Evolutionary conservation across 2,329 filamentous ascomycete genomes (phyloP), one percentile per base, ranked within the genome.

Genomic region (Bimuria novae-zelandiae): DNA sequence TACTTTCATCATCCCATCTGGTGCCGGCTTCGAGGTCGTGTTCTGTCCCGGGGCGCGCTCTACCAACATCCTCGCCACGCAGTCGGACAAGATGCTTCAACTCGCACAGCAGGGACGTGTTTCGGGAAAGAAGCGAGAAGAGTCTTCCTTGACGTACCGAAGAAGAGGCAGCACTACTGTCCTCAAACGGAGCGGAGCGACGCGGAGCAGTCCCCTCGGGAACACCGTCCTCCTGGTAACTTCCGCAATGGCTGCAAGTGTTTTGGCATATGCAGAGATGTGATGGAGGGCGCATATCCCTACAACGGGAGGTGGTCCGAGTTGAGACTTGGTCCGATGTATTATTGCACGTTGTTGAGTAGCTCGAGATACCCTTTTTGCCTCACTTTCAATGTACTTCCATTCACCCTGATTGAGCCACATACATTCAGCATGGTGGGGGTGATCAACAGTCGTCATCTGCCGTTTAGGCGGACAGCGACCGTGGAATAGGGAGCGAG

Each of bases 21-120:
- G 90, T 16, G 89, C 87, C 19, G 89, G 89, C 0, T 94, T 89
- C 79, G 85, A 92, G 70, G 81, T 94, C 12, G 81, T 89, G 8
- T 90, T 94, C 71, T 94, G 90, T 70, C 90, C 90, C 12, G 78
- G 78, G 16, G 79, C 76, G 14, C 73, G 78, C 47, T 80, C 77
- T 33, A 81, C 79, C 21, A 78, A 76, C 45, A 81, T 81, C 43
- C 63, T 81, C 22, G 70, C 71, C 14, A 71, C 73, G 6, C 71
- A 74, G 30, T 54, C 63, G 21, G 68, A 67, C 4, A 59, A 72
- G 51, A 68, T 75, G 62, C 62, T 60, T 17, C 64, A 73, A 32
- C 57, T 74, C 16, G 60, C 69, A 16, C 64, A 73, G 46, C 60
- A 58, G 7, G 71, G 70, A 16, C 60, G 56, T 39, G 67, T 72